A percentile compares a stretch with the other conserved stretches of the same genome.
Conservation (phyloP, 306 rosid genomes). For the Dalbergia oliveri region DNA sequence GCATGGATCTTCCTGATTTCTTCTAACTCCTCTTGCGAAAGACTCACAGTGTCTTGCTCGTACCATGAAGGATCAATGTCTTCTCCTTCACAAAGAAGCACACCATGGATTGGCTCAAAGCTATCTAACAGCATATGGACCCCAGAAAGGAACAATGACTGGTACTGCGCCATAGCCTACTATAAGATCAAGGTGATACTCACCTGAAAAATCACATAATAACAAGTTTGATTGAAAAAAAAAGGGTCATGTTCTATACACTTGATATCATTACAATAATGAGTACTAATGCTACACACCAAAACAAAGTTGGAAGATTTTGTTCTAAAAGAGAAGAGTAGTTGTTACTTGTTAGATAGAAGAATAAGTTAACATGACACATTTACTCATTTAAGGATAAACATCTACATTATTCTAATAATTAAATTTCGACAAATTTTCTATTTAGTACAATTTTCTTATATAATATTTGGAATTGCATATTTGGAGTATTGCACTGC, state of each 20-base stretch:
- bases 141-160: conserved; percentile 85
- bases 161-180: conserved; percentile 87
- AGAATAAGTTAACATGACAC: no score
- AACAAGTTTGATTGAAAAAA: background rate
- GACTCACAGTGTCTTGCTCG: conserved; percentile 58
- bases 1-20: conserved; percentile 79
- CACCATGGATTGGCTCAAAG: conserved; percentile 98
- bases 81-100: conserved; percentile 92
- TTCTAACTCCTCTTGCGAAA: conserved; percentile 71
- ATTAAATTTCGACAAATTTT: no score
- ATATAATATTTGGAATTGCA: background rate
- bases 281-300: no score
- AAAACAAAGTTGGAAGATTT: no score
- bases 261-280: background rate
- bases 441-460: no score
- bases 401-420: no score
- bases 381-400: no score
- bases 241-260: background rate
- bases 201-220: conserved; percentile 59
- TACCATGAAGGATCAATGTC: conserved; percentile 93
- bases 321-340: no score
- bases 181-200: conserved; percentile 93
- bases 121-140: conserved; percentile 80
- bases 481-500: no score
- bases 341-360: no score